A percentile compares a stretch with the other conserved stretches of the same genome.
Evolutionary conservation across 345 rosid species (phyloP).

Genomic region (Citrus trifoliata): DNA sequence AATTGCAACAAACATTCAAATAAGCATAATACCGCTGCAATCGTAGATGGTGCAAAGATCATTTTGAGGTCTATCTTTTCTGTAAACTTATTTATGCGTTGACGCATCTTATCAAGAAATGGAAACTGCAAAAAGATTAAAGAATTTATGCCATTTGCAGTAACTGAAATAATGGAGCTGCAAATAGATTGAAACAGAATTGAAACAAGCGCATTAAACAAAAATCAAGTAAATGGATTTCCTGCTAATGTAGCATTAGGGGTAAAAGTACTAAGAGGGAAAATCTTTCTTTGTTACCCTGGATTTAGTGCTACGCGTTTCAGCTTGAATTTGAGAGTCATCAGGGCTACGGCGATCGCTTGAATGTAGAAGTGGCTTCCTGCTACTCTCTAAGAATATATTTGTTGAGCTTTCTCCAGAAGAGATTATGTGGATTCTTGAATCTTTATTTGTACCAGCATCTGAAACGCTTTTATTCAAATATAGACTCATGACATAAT

Average conservation of each 20-base stretch:
- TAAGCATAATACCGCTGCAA: constrained; percentile 36
- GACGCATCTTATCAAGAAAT: constrained; percentile 16
- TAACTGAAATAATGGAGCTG: not conserved
- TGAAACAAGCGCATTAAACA: not conserved
- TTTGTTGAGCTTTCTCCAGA: constrained; percentile 10
- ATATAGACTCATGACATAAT: constrained; percentile 24
- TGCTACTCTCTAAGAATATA: constrained; percentile 5
- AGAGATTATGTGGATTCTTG: not conserved
- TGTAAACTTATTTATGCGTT: not conserved
- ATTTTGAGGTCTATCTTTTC: constrained; percentile 25
- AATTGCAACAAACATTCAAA: not conserved
- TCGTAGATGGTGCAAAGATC: constrained; percentile 39
- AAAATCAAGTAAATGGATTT: not conserved
- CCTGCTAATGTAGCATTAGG: not conserved
- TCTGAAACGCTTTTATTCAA: constrained; percentile 1
- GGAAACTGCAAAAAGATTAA: constrained; percentile 18
- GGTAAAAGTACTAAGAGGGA: not conserved
- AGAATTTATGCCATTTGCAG: not conserved
- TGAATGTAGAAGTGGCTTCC: constrained; percentile 22
- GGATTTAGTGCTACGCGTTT: constrained; percentile 5
- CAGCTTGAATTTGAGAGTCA: not conserved
- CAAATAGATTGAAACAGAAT: not conserved
- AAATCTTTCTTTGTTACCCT: constrained; percentile 7
- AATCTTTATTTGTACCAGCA: not conserved
- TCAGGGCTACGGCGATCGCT: not conserved